Evolutionary conservation across 345 rosid species (phyloP), one percentile per base, ranked within the genome.

Genomic region (Boechera stricta): DNA sequence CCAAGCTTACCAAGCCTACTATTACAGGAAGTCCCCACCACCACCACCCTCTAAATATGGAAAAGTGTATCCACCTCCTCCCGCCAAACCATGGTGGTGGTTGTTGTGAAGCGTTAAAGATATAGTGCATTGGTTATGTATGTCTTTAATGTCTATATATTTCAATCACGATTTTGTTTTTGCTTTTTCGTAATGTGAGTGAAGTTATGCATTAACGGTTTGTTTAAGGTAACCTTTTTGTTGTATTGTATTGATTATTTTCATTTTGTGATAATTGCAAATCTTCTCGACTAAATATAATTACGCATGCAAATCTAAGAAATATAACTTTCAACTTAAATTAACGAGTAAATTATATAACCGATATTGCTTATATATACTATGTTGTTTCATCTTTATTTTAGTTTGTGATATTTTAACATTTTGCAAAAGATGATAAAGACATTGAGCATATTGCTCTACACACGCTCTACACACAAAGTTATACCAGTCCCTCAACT

Each of bases 51-150:
- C 42, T 7, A 58, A 4, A 39, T 39, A 38, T 21, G 16, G 48
- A 10, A 38, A 12, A 16, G 45, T 56, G 60, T 56, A 31, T 56
- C 38, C 60, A n/a, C 64, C 64, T 58, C 64, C 64, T 58, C 64
- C 74, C n/a, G 0, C 53, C 52, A 65, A 24, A 47, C 74, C 79
- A 76, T 76, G 79, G 74, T 76, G 74, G 79, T 76, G 63, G 74
- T 31, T 52, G 56, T 42, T 76, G 60, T 76, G 63, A 76, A 61
- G 56, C 21, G 15, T 60, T 32, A 38, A 57, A 57, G 67, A 66
- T 58, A 10, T 5, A 47, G 31, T 66, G 41, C 67, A 74, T 48
- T 45, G 16, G 47, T 16, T 35, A 10, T 65, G 56, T 74, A 32
- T 74, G 21, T 35, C 39, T 63, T 62, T 65, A 24, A 44, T 53